Evolutionary conservation across 2,329 filamentous ascomycete genomes (phyloP).

Genomic region (Colletotrichum incanum): DNA sequence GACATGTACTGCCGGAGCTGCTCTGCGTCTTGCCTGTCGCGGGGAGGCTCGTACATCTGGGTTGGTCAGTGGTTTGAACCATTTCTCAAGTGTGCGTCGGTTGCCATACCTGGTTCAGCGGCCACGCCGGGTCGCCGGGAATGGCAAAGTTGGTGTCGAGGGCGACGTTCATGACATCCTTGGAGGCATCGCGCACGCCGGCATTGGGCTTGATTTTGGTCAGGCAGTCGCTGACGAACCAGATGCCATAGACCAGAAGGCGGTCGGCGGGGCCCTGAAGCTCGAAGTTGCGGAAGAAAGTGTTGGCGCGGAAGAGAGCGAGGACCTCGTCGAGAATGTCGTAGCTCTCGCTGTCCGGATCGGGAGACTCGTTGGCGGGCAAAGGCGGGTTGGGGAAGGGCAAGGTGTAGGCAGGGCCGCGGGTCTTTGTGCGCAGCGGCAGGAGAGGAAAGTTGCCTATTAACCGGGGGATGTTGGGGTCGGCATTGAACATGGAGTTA

Average conservation of each 20-base stretch:
- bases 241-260: constrained; percentile 95
- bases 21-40: constrained; percentile 91
- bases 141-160: constrained; percentile 94
- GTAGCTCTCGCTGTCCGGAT: constrained; percentile 93
- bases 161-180: constrained; percentile 92
- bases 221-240: constrained; percentile 93
- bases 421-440: constrained; percentile 93
- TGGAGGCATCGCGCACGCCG: constrained; percentile 70
- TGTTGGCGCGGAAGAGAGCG: constrained; percentile 95
- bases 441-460: constrained; percentile 95
- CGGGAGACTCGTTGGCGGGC: constrained; percentile 74
- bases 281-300: constrained; percentile 99
- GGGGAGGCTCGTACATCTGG: constrained; percentile 89
- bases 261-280: constrained; percentile 97
- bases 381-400: constrained; percentile 72
- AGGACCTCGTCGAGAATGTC: constrained; percentile 97
- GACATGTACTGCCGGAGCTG: constrained; percentile 89
- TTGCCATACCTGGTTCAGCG: constrained; percentile 83
- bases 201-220: constrained; percentile 86
- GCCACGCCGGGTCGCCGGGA: constrained; percentile 93
- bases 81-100: constrained; percentile 25
- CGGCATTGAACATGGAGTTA: constrained; percentile 96
- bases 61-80: neutral
- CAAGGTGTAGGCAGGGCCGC: constrained; percentile 94
- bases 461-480: constrained; percentile 74